Evolutionary conservation across 768 basidiomycete species (phyloP), one percentile per base, ranked within the genome.

Genomic region (Calocybe indica): DNA sequence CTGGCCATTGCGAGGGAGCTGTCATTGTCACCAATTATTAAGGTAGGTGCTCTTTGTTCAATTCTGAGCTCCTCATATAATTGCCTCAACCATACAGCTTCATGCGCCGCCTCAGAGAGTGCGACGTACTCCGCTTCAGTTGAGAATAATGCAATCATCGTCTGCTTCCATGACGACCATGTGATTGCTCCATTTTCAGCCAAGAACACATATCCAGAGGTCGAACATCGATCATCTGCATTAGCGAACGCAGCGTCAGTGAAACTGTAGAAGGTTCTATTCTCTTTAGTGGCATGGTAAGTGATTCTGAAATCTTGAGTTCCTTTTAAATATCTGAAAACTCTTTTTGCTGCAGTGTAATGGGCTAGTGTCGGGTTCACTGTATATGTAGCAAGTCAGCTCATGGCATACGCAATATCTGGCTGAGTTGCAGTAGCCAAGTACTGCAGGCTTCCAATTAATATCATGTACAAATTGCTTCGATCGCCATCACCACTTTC

Each of bases 91-190:
- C 68, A 62, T 33, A 58, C 54, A 5, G 51, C 51, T 35, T 58
- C 54, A 7, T 59, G 49, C 13, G 58, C 47, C 7, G 66, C 61
- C 39, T 65, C 52, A 5, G 60, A 51, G 3, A 56, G 37, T 0
- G 69, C 62, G 31, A 69, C 62, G 49, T 74, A 73, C 49, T 75
- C 69, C 2, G 69, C 62, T 47, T 72, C 66, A 0, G 62, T 61
- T 1, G 67, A 68, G 1, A 67, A 72, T 1, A 62, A 55, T 0
- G 69, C 60, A 0, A 72, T 59, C 2, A 60, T 55, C 8, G 53
- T 47, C 48, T 71, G 70, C 37, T 66, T 65, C 36, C 54, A 55
- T 6, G 63, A 57, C 1, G 53, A 59, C 68, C 66, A 75, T 2
- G 64, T 58, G 7, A 73, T 58, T 0, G 64, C 48, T 1, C 55